Evolutionary conservation across 163 green algal genomes (phyloP), one percentile per base, ranked within the genome.

Genomic region (Prototheca wickerhamii): DNA sequence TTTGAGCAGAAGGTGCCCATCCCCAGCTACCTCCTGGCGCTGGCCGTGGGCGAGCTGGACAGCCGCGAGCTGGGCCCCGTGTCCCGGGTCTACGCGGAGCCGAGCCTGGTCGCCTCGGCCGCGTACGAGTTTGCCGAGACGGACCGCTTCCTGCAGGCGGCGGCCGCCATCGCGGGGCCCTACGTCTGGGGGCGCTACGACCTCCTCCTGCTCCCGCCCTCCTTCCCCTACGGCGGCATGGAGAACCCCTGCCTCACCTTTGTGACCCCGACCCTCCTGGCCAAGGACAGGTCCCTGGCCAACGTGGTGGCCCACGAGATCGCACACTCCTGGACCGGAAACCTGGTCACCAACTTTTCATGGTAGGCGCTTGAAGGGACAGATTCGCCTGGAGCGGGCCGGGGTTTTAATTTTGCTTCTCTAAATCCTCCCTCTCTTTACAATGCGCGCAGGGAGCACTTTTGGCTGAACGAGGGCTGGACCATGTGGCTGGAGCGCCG

Each of bases 181-280:
- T 97, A 97, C 72, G 77, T 87, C 56, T 97, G 91, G 91, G 89
- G 88, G 0, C 62, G 80, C 0, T 97, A 96, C 69, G 89, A 97
- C 80, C 71, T 97, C 67, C 81, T 97, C 50, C 65, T 97, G 55
- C 79, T 97, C 69, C 91, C 91, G 25, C 89, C 90, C 25, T 85
- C 67, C 44, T 97, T 96, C 69, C 88, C 87, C 0, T 91, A 91
- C 59, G 85, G 62, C 20, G 80, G 74, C n/a, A 86, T 86, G 82
- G 89, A 96, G 77, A 95, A 96, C 67, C 85, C 87, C 15, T 89
- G 77, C 68, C 72, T 94, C 31, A 93, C 89, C 1, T 97, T 97
- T 74, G 84, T 96, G 3, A 97, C 91, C 0, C 91, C 91, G 37
- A 96, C 91, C 2, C 84, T 97, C 20, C 64, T 97, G 37, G 89